These are phyloP conservation scores for Lecanicillium sp. DNA, from an alignment of 2,329 filamentous ascomycete genomes.

Conservation along the genomic window DNA sequence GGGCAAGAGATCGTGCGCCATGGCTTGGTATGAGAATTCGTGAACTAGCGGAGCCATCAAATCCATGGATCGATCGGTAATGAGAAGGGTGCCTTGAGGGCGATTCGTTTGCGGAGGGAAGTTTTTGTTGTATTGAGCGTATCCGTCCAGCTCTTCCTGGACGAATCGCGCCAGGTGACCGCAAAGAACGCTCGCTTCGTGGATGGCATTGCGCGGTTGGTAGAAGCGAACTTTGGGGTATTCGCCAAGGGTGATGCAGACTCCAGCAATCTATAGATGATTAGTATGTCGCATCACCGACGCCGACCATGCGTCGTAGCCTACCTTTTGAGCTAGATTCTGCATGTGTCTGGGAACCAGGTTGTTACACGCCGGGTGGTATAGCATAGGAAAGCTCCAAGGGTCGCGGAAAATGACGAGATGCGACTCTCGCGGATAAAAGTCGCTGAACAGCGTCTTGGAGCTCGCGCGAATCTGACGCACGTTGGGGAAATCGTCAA, in stretches of 20 bases:
- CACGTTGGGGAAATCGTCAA: constrained; percentile 64
- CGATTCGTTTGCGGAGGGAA: constrained; percentile 76
- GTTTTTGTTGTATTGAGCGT: constrained; percentile 74
- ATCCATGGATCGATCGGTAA: constrained; percentile 92
- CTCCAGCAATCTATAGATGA: constrained; percentile 41
- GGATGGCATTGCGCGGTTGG: constrained; percentile 63
- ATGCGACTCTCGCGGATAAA: constrained; percentile 84
- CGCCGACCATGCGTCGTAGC: not conserved
- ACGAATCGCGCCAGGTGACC: constrained; percentile 85
- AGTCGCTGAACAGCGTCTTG: constrained; percentile 80
- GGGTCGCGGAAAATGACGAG: constrained; percentile 89
- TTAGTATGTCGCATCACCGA: no score
- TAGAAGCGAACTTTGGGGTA: constrained; percentile 93
- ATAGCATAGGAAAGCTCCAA: constrained; percentile 90
- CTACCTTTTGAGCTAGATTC: constrained; percentile 78
- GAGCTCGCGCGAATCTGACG: constrained; percentile 74
- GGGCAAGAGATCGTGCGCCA: constrained; percentile 88
- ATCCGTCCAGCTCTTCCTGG: constrained; percentile 84
- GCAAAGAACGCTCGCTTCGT: constrained; percentile 85
- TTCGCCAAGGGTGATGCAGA: constrained; percentile 90
- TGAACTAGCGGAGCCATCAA: constrained; percentile 80
- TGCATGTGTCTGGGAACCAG: constrained; percentile 80
- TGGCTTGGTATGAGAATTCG: constrained; percentile 97
- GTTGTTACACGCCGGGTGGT: constrained; percentile 82
- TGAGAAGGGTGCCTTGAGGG: constrained; percentile 75